Evolutionary conservation across 805 yeast genomes (phyloP).

Genomic region (Danielia reshetovae): DNA sequence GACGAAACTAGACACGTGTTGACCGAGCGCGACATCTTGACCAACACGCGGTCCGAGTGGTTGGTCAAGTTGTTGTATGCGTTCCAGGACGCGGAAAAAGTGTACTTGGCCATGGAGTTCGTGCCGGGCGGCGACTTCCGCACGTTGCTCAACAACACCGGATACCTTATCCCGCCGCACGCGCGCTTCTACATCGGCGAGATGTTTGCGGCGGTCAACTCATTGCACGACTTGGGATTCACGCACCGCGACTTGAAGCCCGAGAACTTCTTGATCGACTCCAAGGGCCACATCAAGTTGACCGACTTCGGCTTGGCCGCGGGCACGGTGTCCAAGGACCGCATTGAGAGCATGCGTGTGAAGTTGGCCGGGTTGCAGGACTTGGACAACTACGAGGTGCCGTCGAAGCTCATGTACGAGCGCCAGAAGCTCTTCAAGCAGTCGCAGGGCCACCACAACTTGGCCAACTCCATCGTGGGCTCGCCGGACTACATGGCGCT

Average conservation of each 20-base stretch:
- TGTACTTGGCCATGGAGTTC: slow-evolving; percentile 96
- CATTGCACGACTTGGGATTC: slow-evolving; percentile 90
- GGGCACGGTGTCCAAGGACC: slow-evolving; percentile 87
- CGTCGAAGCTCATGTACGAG: slow-evolving; percentile 74
- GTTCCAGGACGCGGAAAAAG: slow-evolving; percentile 86
- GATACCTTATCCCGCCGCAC: slow-evolving; percentile 88
- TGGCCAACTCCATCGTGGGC: slow-evolving; percentile 95
- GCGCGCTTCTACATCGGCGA: slow-evolving; percentile 93
- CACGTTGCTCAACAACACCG: slow-evolving; percentile 88
- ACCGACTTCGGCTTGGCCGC: slow-evolving; percentile 98
- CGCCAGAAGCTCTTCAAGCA: slow-evolving; percentile 83
- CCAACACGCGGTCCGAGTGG: slow-evolving; percentile 97
- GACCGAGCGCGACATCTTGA: slow-evolving; percentile 93
- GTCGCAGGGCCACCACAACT: slow-evolving; percentile 75
- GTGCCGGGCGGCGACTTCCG: slow-evolving; percentile 99
- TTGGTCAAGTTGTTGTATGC: slow-evolving; percentile 89
- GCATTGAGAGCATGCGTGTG: slow-evolving; percentile 88
- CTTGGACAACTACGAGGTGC: slow-evolving; percentile 53
- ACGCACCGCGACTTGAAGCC: slow-evolving; percentile 97
- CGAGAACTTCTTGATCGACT: slow-evolving; percentile 85
- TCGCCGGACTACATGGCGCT: slow-evolving; percentile 99
- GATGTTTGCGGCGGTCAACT: slow-evolving; percentile 93
- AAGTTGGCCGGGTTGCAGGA: slow-evolving; percentile 68
- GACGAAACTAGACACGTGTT: slow-evolving; percentile 95
- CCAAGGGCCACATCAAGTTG: slow-evolving; percentile 85